Conservation (phyloP, 2,329 filamentous ascomycete species). For the Xylariaceae sp. region DNA sequence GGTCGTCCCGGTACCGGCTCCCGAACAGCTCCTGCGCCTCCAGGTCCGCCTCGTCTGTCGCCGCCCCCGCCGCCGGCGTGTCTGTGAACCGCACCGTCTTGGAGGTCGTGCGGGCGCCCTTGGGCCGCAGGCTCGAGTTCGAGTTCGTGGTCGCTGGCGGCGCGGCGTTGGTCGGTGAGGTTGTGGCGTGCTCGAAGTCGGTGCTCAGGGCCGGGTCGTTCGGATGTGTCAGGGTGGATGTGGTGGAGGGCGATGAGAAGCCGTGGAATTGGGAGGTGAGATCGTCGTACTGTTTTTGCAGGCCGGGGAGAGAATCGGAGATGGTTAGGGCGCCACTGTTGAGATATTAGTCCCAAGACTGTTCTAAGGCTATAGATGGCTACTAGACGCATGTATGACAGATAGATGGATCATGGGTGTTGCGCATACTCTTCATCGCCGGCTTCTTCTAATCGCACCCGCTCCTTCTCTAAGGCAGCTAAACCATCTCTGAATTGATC, state of each 20-base stretch:
- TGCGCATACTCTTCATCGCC: conserved; percentile 62
- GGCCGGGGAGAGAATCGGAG: conserved; percentile 65
- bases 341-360: conserved; percentile 21
- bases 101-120: conserved; percentile 41
- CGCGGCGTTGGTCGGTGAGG: conserved; percentile 43
- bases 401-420: conserved; percentile 3
- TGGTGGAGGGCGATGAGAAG: conserved; percentile 54
- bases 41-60: conserved; percentile 46
- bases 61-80: conserved; percentile 48
- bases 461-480: conserved; percentile 66
- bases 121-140: conserved; percentile 35
- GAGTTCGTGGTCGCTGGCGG: conserved; percentile 23
- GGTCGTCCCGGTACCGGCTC: conserved; percentile 71
- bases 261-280: conserved; percentile 81
- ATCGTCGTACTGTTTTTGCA: conserved; percentile 75
- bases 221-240: conserved; percentile 58
- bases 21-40: conserved; percentile 49
- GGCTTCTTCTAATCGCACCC: conserved; percentile 63
- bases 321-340: conserved; percentile 53
- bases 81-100: conserved; percentile 91
- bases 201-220: conserved; percentile 64
- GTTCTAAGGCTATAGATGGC: not conserved
- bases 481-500: conserved; percentile 85
- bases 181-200: conserved; percentile 67
- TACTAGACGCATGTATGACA: not conserved